phyloP scores from a whole-genome alignment of 1,139 yeast species.

The Pichia sp. region DNA sequence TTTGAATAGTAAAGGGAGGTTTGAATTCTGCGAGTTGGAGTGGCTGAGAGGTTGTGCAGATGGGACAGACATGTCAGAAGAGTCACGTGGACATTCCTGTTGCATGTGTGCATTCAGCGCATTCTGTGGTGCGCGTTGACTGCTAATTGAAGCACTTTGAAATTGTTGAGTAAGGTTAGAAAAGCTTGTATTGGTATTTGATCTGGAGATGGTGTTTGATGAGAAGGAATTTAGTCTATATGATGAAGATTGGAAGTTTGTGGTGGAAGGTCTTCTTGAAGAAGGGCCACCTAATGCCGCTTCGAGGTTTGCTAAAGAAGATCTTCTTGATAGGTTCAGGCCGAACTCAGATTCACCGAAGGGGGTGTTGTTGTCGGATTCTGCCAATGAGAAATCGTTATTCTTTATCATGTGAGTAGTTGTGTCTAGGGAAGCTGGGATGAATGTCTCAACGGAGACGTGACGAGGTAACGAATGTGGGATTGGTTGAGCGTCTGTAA shows the following conservation, averaged over 20 bases:
- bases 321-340: slow-evolving; percentile 42
- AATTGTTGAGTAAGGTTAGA: slow-evolving; percentile 24
- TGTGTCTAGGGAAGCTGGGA: slow-evolving; percentile 79
- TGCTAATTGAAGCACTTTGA: slow-evolving; percentile 16
- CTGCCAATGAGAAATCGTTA: slow-evolving; percentile 1
- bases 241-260: slow-evolving; percentile 8
- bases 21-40: slow-evolving; percentile 2
- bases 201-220: slow-evolving; percentile 16
- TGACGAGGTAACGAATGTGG: slow-evolving; percentile 34
- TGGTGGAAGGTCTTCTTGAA: slow-evolving; percentile 16
- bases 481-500: slow-evolving; percentile 23
- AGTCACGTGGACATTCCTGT: no score
- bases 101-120: no score
- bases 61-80: slow-evolving; percentile 1
- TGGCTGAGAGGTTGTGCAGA: slow-evolving; percentile 1
- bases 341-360: slow-evolving; percentile 42
- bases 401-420: slow-evolving; percentile 42
- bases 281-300: slow-evolving; percentile 35
- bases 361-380: neutral
- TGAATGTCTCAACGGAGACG: slow-evolving; percentile 56
- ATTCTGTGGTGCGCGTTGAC: slow-evolving; percentile 11
- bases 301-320: slow-evolving; percentile 53
- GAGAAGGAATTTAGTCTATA: slow-evolving; percentile 14
- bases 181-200: slow-evolving; percentile 16
- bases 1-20: slow-evolving; percentile 4